Evolutionary conservation across 257 asterid genomes (phyloP).

Genomic region (Solanum chaucha): DNA sequence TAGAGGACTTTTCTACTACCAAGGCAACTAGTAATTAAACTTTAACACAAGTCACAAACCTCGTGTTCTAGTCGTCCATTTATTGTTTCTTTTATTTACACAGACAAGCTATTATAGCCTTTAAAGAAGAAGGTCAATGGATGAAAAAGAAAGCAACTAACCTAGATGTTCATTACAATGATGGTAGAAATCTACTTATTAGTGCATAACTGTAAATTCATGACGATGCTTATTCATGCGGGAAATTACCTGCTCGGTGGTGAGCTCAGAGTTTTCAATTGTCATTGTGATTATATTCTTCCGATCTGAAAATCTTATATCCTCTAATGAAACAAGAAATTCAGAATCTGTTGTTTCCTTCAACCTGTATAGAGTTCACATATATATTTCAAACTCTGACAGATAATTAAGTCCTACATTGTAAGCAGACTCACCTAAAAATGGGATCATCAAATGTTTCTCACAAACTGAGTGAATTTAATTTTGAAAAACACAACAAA

Average conservation of each 20-base stretch:
- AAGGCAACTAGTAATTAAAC: background rate
- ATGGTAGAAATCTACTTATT: background rate
- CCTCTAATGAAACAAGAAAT: background rate
- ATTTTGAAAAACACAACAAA: background rate
- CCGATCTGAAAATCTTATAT: conserved; percentile 14
- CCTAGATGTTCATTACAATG: background rate
- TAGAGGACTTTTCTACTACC: background rate
- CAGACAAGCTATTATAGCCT: background rate
- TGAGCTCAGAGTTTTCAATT: conserved; percentile 40
- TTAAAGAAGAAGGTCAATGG: background rate
- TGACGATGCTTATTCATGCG: background rate
- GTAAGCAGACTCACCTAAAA: background rate
- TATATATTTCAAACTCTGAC: background rate
- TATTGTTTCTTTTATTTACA: background rate
- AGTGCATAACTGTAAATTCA: background rate
- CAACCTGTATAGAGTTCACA: background rate
- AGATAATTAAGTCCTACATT: background rate
- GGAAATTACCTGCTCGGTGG: conserved; percentile 43
- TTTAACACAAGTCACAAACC: background rate
- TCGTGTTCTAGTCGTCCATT: background rate
- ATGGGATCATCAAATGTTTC: background rate
- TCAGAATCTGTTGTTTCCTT: background rate
- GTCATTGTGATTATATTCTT: conserved; percentile 14
- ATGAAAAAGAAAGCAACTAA: background rate
- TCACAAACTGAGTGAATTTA: background rate